Percentiles rank a stretch among this genome's conserved stretches.
Evolutionary conservation across 352 stramenopile genomes (phyloP).

Genomic region (Phytophthora chlamydospora): DNA sequence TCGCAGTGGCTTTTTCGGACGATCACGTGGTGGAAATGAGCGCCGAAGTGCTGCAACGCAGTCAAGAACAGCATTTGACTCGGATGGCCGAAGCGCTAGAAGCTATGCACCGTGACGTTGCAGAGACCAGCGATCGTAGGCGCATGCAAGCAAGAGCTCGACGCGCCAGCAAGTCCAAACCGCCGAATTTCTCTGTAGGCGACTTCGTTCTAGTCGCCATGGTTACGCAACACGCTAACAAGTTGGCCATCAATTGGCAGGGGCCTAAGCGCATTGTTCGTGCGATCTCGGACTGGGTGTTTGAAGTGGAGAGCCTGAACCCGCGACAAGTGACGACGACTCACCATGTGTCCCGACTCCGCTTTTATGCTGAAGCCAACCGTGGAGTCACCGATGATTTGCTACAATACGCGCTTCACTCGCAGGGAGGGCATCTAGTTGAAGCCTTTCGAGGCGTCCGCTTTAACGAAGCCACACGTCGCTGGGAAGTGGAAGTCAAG

Average conservation of each 20-base stretch:
- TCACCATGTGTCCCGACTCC: slow-evolving; percentile 1
- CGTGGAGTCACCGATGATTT: slow-evolving; percentile 2
- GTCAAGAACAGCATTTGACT: too few species aligned
- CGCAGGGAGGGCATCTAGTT: slow-evolving; percentile 1
- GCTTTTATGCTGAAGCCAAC: neutral
- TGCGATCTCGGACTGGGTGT: neutral
- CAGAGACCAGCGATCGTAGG: neutral
- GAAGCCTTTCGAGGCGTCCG: slow-evolving; percentile 1
- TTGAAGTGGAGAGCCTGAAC: slow-evolving; percentile 1
- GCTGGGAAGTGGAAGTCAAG: slow-evolving; percentile 5
- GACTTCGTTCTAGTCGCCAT: slow-evolving; percentile 2
- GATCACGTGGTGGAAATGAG: too few species aligned
- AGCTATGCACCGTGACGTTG: neutral
- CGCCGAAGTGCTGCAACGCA: too few species aligned
- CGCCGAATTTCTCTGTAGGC: neutral
- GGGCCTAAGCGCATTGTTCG: neutral
- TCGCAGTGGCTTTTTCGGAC: too few species aligned
- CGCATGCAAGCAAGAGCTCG: slow-evolving; percentile 1
- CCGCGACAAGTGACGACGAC: neutral
- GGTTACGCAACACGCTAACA: neutral
- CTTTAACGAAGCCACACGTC: neutral
- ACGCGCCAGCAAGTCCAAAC: neutral
- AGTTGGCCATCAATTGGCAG: slow-evolving; percentile 7
- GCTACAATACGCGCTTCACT: neutral
- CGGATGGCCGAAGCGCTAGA: too few species aligned